Base-by-base conservation (phyloP, 371 early-diverging fungal genomes). In the Rhizopus stolonifer region DNA sequence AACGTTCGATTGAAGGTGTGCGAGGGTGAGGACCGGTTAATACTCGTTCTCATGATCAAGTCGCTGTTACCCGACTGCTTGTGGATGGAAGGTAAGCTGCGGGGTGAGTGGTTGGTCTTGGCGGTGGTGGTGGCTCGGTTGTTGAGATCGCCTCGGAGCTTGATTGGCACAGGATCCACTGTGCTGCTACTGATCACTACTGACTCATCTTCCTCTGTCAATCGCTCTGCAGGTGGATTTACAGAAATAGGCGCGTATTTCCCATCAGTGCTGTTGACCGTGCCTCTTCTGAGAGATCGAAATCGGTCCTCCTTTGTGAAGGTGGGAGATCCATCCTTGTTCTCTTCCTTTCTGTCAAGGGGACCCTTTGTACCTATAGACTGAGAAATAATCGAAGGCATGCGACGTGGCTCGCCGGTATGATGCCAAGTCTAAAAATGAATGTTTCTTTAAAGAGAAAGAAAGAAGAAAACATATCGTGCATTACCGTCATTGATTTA, bases 131-230 rank as follows among this genome's bases (percentile, higher is more conserved):
- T 57, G 7, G 59, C 47, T 4, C 70, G 65, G 29, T 64, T 44
- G 5, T 66, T 52, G 8, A 62, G 53, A 26, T 56, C 50, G 10
- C 70, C 67, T 39, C 65, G 64, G 39, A 70, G 70, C 24, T 68
- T 71, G 49, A 85, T 85, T 2, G 73, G 76, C 8, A 86, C 79
- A 1, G 86, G 83, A 26, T 81, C 79, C 11, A 83, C 84, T 0
- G 84, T 84, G 42, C 84, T 86, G 0, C 80, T 78, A 48, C 82
- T 84, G 5, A 74, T 57, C 3, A 81, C 70, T 4, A 69, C 63
- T 17, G 60, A 61, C 33, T 85, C 83, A 18, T 85, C 86, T 10
- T 85, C 84, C 7, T 84, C 58, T 21, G 51, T 19, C 36, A 36
- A 15, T 11, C 9, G 3, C 15, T 33, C 15, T 11, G 23, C 8